Conservation (phyloP, 1,284 basidiomycete species). For the Athelia sp. region DNA sequence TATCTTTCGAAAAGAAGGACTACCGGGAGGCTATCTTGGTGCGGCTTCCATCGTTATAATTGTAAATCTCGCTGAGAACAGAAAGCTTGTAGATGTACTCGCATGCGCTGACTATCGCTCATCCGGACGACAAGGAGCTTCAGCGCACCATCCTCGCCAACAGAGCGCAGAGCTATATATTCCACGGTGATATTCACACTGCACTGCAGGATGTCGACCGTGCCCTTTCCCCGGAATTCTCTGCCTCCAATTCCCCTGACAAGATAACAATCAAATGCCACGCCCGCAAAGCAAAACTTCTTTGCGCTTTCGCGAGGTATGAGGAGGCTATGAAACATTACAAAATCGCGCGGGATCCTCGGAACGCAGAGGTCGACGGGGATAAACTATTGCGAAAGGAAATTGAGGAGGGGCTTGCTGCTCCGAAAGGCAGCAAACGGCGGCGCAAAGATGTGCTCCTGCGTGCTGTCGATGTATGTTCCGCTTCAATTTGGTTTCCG, state of each 20-base stretch:
- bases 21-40: too few species aligned
- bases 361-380: not conserved
- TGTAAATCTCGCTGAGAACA: too few species aligned
- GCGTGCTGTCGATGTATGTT: not conserved
- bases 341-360: too few species aligned
- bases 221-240: not conserved
- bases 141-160: not conserved
- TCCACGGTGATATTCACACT: not conserved
- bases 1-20: too few species aligned
- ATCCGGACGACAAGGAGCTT: too few species aligned
- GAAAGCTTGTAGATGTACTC: too few species aligned
- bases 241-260: not conserved
- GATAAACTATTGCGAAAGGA: not conserved
- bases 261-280: not conserved
- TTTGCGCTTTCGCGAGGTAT: not conserved
- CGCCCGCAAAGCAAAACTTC: not conserved
- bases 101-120: too few species aligned
- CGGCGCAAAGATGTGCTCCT: not conserved
- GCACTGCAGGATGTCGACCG: not conserved
- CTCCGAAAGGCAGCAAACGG: not conserved
- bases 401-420: not conserved
- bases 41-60: too few species aligned
- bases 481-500: too few species aligned
- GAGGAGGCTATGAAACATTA: too few species aligned
- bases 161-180: not conserved